Conservation (phyloP, 2,329 filamentous ascomycete species). For the Fusarium sp. region DNA sequence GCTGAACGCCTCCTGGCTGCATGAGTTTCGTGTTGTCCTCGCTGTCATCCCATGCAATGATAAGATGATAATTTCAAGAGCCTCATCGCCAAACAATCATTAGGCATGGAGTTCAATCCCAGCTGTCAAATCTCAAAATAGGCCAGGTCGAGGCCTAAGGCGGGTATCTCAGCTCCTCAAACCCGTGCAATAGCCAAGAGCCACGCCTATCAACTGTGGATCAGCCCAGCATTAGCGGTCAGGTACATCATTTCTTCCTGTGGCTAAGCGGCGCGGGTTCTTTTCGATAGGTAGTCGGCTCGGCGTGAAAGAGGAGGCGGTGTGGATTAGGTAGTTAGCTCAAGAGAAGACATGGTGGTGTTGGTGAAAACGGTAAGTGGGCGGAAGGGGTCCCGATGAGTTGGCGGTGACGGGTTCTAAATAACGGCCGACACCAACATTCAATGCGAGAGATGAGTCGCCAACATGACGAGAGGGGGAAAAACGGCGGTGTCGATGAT, state of each 20-base stretch:
- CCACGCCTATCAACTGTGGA: neutral
- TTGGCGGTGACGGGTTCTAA: neutral
- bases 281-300: neutral
- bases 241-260: neutral
- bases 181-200: neutral
- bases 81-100: neutral
- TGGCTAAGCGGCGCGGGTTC: neutral
- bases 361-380: neutral
- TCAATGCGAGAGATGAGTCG: neutral
- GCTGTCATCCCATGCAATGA: neutral
- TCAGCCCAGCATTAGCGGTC: neutral
- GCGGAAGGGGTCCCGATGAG: neutral
- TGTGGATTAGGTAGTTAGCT: neutral
- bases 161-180: neutral
- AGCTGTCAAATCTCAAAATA: neutral
- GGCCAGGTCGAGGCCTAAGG: neutral
- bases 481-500: neutral
- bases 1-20: neutral
- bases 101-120: neutral
- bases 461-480: neutral
- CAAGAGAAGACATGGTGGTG: neutral
- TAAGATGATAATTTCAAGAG: neutral
- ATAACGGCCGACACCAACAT: neutral
- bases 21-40: neutral
- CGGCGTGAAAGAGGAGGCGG: neutral